Percentiles rank a stretch among this genome's conserved stretches.
Evolutionary conservation across 2,329 filamentous ascomycete genomes (phyloP).

Genomic region (Monilinia aucupariae): DNA sequence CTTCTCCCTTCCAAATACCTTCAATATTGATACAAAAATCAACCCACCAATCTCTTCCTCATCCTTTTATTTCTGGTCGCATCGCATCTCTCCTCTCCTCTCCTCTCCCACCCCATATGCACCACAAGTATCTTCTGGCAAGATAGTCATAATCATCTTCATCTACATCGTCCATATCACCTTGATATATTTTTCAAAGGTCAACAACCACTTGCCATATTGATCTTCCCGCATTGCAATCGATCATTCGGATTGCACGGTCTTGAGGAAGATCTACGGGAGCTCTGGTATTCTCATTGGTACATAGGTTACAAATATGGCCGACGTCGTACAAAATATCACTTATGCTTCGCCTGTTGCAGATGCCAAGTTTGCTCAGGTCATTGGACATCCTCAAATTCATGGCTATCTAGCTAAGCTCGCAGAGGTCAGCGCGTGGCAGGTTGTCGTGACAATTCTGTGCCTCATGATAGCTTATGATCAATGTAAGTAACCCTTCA

Average conservation of each 20-base stretch:
- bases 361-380: constrained; percentile 30
- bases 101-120: too few relatives aligned
- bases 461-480: constrained; percentile 75
- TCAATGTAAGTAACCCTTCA: constrained; percentile 61
- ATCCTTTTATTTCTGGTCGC: too few relatives aligned
- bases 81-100: too few relatives aligned
- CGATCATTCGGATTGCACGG: not conserved
- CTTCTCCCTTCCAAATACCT: too few relatives aligned
- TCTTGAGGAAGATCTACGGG: not conserved
- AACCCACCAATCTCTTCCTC: too few relatives aligned
- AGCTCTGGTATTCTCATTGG: not conserved
- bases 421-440: constrained; percentile 48
- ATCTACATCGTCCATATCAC: not conserved
- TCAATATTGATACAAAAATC: too few relatives aligned
- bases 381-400: constrained; percentile 28
- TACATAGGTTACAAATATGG: not conserved
- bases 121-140: too few relatives aligned
- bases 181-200: not conserved
- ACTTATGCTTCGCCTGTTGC: constrained; percentile 35
- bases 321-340: constrained; percentile 25
- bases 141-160: too few relatives aligned
- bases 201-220: not conserved
- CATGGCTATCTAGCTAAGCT: constrained; percentile 26
- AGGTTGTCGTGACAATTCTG: constrained; percentile 64
- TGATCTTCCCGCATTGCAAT: not conserved